Percentiles rank a stretch among this genome's conserved stretches.
These are phyloP conservation scores for Penicillium crustosum DNA, from an alignment of 2,329 filamentous ascomycete genomes.

Conservation along the genomic window DNA sequence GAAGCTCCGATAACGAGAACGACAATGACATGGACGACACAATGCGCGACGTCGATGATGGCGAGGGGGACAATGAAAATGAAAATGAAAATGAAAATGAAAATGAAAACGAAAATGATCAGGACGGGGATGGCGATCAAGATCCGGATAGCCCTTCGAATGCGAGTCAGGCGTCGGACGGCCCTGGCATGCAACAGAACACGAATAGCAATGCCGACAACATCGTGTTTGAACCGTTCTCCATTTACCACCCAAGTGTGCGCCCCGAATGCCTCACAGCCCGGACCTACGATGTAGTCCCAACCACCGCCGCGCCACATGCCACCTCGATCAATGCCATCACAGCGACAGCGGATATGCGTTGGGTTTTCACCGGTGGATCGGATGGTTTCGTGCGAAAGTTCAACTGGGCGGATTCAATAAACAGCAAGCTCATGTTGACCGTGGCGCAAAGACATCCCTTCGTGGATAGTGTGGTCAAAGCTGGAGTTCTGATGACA, in stretches of 20 bases:
- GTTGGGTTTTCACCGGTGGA: conserved; percentile 92
- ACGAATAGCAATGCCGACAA: conserved; percentile 45
- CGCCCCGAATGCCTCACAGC: conserved; percentile 77
- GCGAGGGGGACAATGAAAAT: conserved; percentile 34
- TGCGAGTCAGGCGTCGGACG: conserved; percentile 42
- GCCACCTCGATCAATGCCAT: conserved; percentile 94
- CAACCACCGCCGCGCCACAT: conserved; percentile 94
- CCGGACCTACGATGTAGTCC: conserved; percentile 86
- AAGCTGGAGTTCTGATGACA: conserved; percentile 88
- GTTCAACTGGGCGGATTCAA: conserved; percentile 91
- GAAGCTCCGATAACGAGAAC: conserved; percentile 49
- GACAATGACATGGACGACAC: conserved; percentile 40
- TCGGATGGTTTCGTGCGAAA: conserved; percentile 95
- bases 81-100: conserved; percentile 25
- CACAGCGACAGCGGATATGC: conserved; percentile 86
- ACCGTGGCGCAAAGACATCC: conserved; percentile 95
- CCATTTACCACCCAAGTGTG: conserved; percentile 60
- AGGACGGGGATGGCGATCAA: conserved; percentile 29
- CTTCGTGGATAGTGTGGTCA: conserved; percentile 95
- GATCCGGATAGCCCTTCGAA: conserved; percentile 43
- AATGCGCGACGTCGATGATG: conserved; percentile 46
- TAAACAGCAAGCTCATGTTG: conserved; percentile 88
- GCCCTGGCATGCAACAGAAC: conserved; percentile 42
- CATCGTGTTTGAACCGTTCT: conserved; percentile 34
- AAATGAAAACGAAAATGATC: conserved; percentile 25